A percentile compares a stretch with the other conserved stretches of the same genome.
These are phyloP conservation scores for Boletus huronensis DNA, from an alignment of 768 basidiomycete genomes.

Conservation along the genomic window DNA sequence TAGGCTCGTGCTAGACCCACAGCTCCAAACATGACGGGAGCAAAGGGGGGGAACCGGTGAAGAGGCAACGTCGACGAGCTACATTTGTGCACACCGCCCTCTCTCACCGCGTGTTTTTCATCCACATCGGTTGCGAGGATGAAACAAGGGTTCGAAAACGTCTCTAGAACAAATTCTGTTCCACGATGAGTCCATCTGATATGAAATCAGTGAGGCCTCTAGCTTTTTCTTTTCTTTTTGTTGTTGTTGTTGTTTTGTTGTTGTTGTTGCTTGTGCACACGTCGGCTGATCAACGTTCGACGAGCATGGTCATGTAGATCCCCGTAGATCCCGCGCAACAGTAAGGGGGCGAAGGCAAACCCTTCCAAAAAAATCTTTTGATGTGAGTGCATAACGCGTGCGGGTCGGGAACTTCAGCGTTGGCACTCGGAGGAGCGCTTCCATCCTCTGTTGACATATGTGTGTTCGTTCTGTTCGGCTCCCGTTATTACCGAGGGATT, in stretches of 20 bases:
- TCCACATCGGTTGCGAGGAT: conserved; percentile 9
- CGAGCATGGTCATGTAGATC: conserved; percentile 10
- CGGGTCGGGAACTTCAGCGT: neutral
- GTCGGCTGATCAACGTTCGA: neutral
- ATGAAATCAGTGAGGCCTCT: conserved; percentile 18
- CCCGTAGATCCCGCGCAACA: neutral
- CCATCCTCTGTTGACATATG: neutral
- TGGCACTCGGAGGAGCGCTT: neutral
- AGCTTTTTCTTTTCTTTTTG: neutral
- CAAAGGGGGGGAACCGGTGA: neutral
- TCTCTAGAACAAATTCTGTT: neutral
- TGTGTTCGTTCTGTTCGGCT: neutral
- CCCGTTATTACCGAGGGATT: neutral
- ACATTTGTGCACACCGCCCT: neutral
- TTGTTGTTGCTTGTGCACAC: too few relatives aligned
- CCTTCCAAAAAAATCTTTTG: neutral
- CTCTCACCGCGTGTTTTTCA: conserved; percentile 8
- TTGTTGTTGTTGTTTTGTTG: neutral
- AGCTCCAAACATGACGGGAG: neutral
- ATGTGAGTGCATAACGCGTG: too few relatives aligned
- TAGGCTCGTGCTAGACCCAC: conserved; percentile 1
- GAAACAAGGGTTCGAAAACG: conserved; percentile 18
- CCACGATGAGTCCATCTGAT: conserved; percentile 10
- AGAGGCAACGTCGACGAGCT: neutral
- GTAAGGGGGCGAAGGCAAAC: neutral